These are phyloP conservation scores for Quercus dentata DNA, from an alignment of 306 rosid species.

Conservation along the genomic window DNA sequence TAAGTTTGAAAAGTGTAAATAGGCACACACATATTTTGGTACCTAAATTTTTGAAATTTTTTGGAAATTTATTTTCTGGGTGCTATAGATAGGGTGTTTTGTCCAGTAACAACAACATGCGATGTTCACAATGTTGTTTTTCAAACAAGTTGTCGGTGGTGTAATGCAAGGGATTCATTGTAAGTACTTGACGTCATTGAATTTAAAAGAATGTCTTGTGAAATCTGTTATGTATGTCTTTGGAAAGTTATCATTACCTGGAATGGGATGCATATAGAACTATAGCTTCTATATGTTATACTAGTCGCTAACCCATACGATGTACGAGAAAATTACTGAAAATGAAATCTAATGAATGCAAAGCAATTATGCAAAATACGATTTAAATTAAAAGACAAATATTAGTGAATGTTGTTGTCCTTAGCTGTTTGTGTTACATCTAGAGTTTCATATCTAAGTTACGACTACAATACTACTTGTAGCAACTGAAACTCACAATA, in stretches of 20 bases:
- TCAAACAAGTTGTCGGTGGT: slow-evolving; percentile 80
- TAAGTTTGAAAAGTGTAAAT: not conserved
- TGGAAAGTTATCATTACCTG: not conserved
- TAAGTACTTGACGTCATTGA: slow-evolving; percentile 20
- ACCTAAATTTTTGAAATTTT: not conserved
- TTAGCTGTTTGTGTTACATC: too few relatives aligned
- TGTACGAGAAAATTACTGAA: too few relatives aligned
- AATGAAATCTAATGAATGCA: too few relatives aligned
- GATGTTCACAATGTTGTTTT: slow-evolving; percentile 95
- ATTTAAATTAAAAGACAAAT: too few relatives aligned
- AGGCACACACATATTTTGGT: not conserved
- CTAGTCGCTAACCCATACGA: too few relatives aligned
- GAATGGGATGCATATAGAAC: not conserved
- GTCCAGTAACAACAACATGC: slow-evolving; percentile 95
- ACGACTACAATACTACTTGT: too few relatives aligned
- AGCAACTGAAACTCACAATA: too few relatives aligned
- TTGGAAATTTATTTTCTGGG: not conserved
- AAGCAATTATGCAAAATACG: too few relatives aligned
- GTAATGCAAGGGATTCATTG: slow-evolving; percentile 97
- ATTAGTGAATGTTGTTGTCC: too few relatives aligned
- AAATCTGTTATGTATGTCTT: not conserved
- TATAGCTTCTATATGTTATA: not conserved
- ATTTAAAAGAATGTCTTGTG: not conserved
- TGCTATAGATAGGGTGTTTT: slow-evolving; percentile 75
- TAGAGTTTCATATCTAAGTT: too few relatives aligned